These are phyloP conservation scores for Friedmanniomyces simplex DNA, from an alignment of 495 filamentous ascomycete genomes.

Conservation along the genomic window DNA sequence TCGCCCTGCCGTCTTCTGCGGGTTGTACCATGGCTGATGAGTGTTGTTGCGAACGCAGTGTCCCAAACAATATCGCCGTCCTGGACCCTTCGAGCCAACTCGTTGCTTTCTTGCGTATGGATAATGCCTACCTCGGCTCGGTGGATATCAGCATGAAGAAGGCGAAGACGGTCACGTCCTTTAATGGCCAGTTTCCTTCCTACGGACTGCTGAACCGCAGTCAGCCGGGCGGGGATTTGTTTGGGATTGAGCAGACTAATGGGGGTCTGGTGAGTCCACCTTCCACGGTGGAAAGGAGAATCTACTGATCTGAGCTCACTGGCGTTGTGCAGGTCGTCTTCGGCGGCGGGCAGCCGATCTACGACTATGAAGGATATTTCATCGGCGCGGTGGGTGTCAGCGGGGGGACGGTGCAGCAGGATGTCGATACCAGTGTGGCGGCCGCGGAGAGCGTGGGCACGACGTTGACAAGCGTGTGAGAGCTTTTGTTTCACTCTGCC, in stretches of 20 bases:
- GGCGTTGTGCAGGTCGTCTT: constrained; percentile 5
- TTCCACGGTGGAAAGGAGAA: not conserved
- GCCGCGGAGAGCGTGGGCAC: constrained; percentile 12
- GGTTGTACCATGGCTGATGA: too few species aligned
- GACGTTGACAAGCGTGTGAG: not conserved
- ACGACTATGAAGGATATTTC: constrained; percentile 14
- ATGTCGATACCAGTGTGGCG: constrained; percentile 11
- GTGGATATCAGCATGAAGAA: constrained; percentile 23
- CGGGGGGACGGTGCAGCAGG: constrained; percentile 20
- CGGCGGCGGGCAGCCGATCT: constrained; percentile 20
- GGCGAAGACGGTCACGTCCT: constrained; percentile 17
- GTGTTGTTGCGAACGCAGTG: not conserved
- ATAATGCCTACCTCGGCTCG: constrained; percentile 16
- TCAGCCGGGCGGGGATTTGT: constrained; percentile 12
- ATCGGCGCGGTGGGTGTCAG: constrained; percentile 20
- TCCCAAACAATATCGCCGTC: constrained; percentile 18
- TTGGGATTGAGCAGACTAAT: constrained; percentile 22
- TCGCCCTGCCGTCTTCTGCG: too few species aligned
- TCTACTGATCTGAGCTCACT: not conserved
- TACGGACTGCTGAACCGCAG: constrained; percentile 2
- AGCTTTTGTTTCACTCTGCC: not conserved
- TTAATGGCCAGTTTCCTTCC: constrained; percentile 15
- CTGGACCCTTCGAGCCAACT: constrained; percentile 16
- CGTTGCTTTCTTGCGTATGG: constrained; percentile 20
- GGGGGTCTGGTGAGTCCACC: constrained; percentile 5